Conservation (phyloP, 805 yeast species). For the Candida manassasensis region DNA sequence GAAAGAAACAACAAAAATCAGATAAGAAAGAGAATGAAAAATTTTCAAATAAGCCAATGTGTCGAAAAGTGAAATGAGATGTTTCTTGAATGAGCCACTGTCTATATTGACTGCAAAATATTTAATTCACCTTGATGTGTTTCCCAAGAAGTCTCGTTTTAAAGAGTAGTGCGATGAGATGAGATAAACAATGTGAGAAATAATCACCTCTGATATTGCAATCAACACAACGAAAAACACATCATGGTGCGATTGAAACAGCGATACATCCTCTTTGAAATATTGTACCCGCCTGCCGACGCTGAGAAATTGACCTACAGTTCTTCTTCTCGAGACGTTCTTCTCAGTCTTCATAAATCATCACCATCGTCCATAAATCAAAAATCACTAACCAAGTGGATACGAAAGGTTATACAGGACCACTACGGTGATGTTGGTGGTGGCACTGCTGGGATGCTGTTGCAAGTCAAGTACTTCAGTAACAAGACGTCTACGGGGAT, state of each 20-base stretch:
- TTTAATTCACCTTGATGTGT: no score
- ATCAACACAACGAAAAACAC: no score
- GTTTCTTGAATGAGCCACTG: no score
- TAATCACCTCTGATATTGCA: no score
- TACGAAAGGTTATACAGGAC: constrained; percentile 53
- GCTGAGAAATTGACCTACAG: constrained; percentile 18
- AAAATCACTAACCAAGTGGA: constrained; percentile 46
- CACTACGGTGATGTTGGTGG: constrained; percentile 78
- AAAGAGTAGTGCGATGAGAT: neutral
- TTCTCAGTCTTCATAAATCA: constrained; percentile 47
- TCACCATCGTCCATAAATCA: constrained; percentile 46
- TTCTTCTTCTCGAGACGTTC: constrained; percentile 29
- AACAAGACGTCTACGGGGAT: constrained; percentile 81
- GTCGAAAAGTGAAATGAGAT: no score
- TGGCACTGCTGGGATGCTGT: constrained; percentile 56
- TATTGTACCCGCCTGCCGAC: constrained; percentile 55
- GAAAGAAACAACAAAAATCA: no score
- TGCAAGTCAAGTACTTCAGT: constrained; percentile 75
- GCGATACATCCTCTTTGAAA: constrained; percentile 77
- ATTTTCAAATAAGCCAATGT: no score
- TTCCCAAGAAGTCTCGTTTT: no score
- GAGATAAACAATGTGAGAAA: neutral
- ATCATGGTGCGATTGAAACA: constrained; percentile 85
- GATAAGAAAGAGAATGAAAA: no score
- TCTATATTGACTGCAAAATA: no score